Base-by-base conservation (phyloP, 2,329 filamentous ascomycete genomes). In the Phaeoacremonium minimum region DNA sequence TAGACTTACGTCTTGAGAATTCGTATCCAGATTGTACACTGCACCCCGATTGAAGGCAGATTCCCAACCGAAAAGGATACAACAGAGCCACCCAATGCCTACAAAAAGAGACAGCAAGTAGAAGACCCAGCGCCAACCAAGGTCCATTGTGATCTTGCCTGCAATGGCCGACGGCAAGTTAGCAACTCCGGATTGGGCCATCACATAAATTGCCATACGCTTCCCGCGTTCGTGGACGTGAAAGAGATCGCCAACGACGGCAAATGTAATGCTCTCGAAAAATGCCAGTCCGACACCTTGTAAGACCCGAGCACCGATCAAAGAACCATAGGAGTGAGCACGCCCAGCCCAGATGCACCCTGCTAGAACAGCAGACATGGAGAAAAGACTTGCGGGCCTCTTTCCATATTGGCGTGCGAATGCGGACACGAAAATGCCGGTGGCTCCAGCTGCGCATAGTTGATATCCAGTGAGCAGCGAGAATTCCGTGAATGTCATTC, bases 1-100 rank as follows among this genome's bases (percentile, higher is more conserved):
- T 18, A 19, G 18, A 20, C 19, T 20, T n/a, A 31, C 17, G 22
- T 32, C 16, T 12, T 28, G 20, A 13, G 19, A 28, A 11, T 15
- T 9, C 5, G 32, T 9, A 28, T 35, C 31, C 16, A 32, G 15
- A 3, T 38, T 18, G 35, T 31, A 38, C 6, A 33, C 19, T 11
- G 22, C 15, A 20, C 30, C 29, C 5, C 61, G 55, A 33, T 49
- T 55, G 48, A 60, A 66, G 2, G 51, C 49, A 7, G 61, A 64
- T 37, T 66, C 61, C 1, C 60, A 60, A 4, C 62, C 60, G 37
- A 66, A 62, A 31, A 64, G 46, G 33, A 58, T 52, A 19, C 60
- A 48, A 7, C 58, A 39, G 6, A 58, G 20, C 7, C 47, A 38
- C 29, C 60, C 53, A 7, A 62, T 28, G 7, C 51, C 56, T 3